A percentile compares a stretch with the other conserved stretches of the same genome.
phyloP scores from a whole-genome alignment of 345 rosid species.

The Aquilaria malaccensis region DNA sequence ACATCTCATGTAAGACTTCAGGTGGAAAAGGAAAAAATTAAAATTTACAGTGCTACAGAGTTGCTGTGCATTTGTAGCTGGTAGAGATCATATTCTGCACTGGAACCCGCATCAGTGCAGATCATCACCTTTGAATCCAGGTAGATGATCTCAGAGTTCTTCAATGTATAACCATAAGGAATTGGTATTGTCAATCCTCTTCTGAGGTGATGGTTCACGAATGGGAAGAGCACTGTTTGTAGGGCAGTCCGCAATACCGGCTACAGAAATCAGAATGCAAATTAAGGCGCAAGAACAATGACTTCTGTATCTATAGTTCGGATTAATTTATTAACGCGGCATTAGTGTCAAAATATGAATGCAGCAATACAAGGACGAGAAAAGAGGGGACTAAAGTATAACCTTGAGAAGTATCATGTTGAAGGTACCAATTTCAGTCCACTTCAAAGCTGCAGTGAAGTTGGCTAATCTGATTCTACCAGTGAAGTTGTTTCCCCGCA shows the following conservation, averaged over 20 bases:
- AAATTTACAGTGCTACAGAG: not conserved
- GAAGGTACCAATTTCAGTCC: conserved; percentile 52
- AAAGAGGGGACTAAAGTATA: not conserved
- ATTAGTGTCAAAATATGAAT: not conserved
- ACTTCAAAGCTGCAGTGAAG: conserved; percentile 40
- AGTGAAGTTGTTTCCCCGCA: conserved; percentile 36
- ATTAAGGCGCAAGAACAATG: too few relatives aligned
- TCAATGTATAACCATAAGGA: conserved; percentile 31
- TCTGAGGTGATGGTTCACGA: conserved; percentile 41
- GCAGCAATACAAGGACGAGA: not conserved
- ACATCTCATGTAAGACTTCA: not conserved
- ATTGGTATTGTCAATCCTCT: conserved; percentile 59
- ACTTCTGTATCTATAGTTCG: too few relatives aligned
- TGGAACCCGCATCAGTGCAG: conserved; percentile 32
- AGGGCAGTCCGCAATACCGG: conserved; percentile 30
- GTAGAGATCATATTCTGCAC: not conserved
- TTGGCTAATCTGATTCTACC: conserved; percentile 37
- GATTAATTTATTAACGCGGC: too few relatives aligned
- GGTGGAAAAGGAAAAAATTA: not conserved
- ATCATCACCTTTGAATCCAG: conserved; percentile 27
- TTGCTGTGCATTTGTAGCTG: not conserved
- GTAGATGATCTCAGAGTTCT: conserved; percentile 36
- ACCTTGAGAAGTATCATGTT: conserved; percentile 47
- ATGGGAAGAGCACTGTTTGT: conserved; percentile 43
- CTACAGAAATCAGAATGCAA: conserved; percentile 23